phyloP scores from a whole-genome alignment of 768 basidiomycete species.

The Agaricus subrufescens region DNA sequence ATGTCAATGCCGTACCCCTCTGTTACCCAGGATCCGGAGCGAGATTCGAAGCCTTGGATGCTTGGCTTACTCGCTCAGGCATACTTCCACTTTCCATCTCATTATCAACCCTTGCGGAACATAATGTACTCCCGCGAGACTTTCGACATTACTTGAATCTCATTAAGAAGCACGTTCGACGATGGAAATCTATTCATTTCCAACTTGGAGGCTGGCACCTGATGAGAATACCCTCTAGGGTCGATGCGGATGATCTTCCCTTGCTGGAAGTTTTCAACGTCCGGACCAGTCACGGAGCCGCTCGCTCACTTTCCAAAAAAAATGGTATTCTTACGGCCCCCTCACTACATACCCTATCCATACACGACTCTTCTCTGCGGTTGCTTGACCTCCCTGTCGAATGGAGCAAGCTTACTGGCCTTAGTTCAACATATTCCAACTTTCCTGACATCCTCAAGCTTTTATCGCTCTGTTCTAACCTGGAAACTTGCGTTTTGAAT shows the following conservation, averaged over 20 bases:
- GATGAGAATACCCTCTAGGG: background rate
- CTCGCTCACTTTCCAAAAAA: background rate
- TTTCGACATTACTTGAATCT: background rate
- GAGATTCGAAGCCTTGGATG: background rate
- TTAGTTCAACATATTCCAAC: background rate
- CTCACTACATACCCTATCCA: background rate
- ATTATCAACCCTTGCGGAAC: background rate
- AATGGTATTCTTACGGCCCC: background rate
- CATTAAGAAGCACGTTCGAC: background rate
- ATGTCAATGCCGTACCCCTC: background rate
- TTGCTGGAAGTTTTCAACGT: background rate
- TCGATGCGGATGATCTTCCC: background rate
- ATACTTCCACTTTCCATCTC: constrained; percentile 3
- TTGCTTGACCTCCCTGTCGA: background rate
- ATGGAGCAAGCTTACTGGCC: background rate
- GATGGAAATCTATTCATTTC: background rate
- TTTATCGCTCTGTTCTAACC: too few relatives aligned
- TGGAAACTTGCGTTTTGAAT: too few relatives aligned
- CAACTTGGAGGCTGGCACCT: background rate
- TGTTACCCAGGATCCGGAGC: background rate
- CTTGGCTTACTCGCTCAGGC: constrained; percentile 2
- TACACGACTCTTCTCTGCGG: background rate
- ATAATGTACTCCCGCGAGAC: background rate
- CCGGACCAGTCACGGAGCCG: background rate
- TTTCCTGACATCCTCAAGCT: too few relatives aligned